A percentile compares a stretch with the other conserved stretches of the same genome.
Conservation (phyloP, 371 early-diverging fungal species). For the Mucor velutinosus region DNA sequence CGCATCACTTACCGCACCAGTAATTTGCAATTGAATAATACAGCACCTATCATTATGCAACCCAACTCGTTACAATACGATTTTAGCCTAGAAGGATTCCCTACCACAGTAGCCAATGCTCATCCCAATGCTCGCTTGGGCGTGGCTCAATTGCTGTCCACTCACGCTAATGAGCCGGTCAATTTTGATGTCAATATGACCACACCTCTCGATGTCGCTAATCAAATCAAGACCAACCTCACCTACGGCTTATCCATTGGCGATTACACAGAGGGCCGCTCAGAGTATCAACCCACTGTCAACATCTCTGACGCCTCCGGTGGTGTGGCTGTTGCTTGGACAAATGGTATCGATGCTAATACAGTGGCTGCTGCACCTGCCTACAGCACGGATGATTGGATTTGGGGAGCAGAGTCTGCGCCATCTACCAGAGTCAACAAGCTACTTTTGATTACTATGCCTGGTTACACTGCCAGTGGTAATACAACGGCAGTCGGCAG, state of each 20-base stretch:
- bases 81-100: slow-evolving; percentile 32
- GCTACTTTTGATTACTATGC: slow-evolving; percentile 27
- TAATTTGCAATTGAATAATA: slow-evolving; percentile 46
- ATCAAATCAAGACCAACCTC: slow-evolving; percentile 44
- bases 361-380: slow-evolving; percentile 9
- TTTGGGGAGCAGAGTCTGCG: slow-evolving; percentile 25
- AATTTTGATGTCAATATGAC: slow-evolving; percentile 46
- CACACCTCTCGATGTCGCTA: slow-evolving; percentile 38
- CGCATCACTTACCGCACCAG: slow-evolving; percentile 35
- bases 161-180: background rate
- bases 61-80: slow-evolving; percentile 50
- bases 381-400: slow-evolving; percentile 22
- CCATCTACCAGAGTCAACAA: slow-evolving; percentile 14
- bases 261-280: slow-evolving; percentile 41
- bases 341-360: background rate
- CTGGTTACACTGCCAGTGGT: slow-evolving; percentile 9
- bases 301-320: slow-evolving; percentile 24
- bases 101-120: slow-evolving; percentile 5
- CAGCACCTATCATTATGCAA: slow-evolving; percentile 38
- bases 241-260: slow-evolving; percentile 50
- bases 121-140: slow-evolving; percentile 26
- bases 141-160: slow-evolving; percentile 31
- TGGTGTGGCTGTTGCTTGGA: background rate
- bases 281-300: slow-evolving; percentile 41
- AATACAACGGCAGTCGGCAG: background rate